phyloP scores from a whole-genome alignment of 2,329 filamentous ascomycete species.

The Allantophomopsis cytisporea region DNA sequence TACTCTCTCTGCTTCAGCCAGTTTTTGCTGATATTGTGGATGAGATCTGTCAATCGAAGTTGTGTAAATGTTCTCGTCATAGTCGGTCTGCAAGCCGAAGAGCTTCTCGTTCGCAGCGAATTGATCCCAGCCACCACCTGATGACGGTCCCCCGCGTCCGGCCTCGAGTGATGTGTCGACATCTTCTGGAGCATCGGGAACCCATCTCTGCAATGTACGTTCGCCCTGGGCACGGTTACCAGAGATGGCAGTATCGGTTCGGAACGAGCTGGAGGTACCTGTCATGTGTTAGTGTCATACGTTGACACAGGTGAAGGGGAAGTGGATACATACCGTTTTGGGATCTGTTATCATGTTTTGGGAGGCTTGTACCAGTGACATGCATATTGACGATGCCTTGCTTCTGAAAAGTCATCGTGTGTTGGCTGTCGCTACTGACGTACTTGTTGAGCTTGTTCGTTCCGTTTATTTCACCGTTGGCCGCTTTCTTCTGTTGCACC shows the following conservation, averaged over 20 bases:
- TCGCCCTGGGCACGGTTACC: slow-evolving; percentile 56
- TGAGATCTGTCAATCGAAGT: slow-evolving; percentile 77
- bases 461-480: slow-evolving; percentile 24
- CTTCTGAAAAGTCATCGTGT: slow-evolving; percentile 43
- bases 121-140: slow-evolving; percentile 64
- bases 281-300: slow-evolving; percentile 5
- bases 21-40: slow-evolving; percentile 65
- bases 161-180: slow-evolving; percentile 59
- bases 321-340: slow-evolving; percentile 39
- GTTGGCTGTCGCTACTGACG: slow-evolving; percentile 17
- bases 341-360: slow-evolving; percentile 29
- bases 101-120: slow-evolving; percentile 80
- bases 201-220: slow-evolving; percentile 70
- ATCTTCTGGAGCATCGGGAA: slow-evolving; percentile 49
- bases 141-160: slow-evolving; percentile 6
- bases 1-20: slow-evolving; percentile 68
- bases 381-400: slow-evolving; percentile 43
- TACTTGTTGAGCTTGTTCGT: slow-evolving; percentile 26
- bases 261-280: slow-evolving; percentile 45
- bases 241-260: slow-evolving; percentile 82
- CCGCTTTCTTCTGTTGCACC: slow-evolving; percentile 34
- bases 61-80: slow-evolving; percentile 91
- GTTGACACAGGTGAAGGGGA: slow-evolving; percentile 1
- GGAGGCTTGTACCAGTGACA: slow-evolving; percentile 32
- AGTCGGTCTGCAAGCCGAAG: slow-evolving; percentile 80